Base-by-base conservation (phyloP, 108 stramenopile genomes). In the Halocafeteria seosinensis region DNA sequence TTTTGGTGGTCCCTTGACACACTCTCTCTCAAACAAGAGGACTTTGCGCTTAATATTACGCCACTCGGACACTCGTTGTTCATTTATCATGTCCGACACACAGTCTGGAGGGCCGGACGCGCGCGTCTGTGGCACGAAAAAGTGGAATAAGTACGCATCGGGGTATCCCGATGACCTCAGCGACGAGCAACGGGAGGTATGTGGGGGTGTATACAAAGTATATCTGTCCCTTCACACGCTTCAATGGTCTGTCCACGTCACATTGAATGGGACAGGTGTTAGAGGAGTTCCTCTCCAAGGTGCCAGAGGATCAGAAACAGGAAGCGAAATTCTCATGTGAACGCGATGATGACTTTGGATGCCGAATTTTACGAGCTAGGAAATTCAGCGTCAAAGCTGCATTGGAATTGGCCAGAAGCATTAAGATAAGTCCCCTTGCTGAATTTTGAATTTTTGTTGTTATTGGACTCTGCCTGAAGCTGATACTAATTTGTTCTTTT, bases 341-440 rank as follows among this genome's bases (percentile, higher is more conserved):
- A 37, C 28, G 51, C 5, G 23, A 31, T n/a, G 62, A 63, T 17
- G 42, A 62, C 13, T 62, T 37, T 11, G 4, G n/a, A n/a, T 17
- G 21, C 35, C 24, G 68, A 35, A 63, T 69, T 53, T 27, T 69
- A 63, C 68, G 61, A 1, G 68, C 68, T 3, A 50, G 68, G 37
- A 69, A 69, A 52, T 69, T 50, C 50, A 37, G 60, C 32, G 30
- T 63, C 17, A 63, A 50, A 13, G 30, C 31, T 6, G 58, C 68
- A 28, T 9, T 63, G 11, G 0, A 3, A n/a, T 32, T 47, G 1
- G 35, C 55, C 37, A 63, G 8, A 26, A 38, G 31, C 4, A 33
- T 27, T 50, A 65, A 26, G 64, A 53, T 11, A 68, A 55, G 57
- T 51, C 53, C 27, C 51, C 51, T 32, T 65, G 51, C 64, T 8